These are phyloP conservation scores for Calocera viscosa DNA, from an alignment of 768 basidiomycete species.

Conservation along the genomic window DNA sequence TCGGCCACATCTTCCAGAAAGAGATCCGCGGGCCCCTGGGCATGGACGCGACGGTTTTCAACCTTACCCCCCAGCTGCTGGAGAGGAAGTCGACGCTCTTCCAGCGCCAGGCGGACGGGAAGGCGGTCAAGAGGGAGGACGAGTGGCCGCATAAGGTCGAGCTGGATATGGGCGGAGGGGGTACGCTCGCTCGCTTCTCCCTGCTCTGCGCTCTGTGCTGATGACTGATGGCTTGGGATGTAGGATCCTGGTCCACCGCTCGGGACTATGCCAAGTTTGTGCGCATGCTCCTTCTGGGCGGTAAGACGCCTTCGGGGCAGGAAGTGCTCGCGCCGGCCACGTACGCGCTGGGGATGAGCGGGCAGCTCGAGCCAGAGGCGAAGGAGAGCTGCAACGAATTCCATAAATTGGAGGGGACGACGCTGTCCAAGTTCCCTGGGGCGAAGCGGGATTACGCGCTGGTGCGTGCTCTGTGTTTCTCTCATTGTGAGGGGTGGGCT, in stretches of 20 bases:
- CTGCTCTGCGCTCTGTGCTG: neutral
- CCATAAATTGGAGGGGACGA: neutral
- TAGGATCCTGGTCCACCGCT: neutral
- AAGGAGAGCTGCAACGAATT: slow-evolving; percentile 7
- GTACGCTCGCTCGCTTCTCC: neutral
- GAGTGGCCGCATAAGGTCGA: neutral
- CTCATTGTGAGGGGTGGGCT: neutral
- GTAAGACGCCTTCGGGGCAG: neutral
- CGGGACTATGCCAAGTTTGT: neutral
- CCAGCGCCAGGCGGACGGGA: neutral
- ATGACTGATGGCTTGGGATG: neutral
- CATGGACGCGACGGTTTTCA: neutral
- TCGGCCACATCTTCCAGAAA: neutral
- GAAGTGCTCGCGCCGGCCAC: neutral
- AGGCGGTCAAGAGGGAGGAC: neutral
- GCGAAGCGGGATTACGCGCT: slow-evolving; percentile 1
- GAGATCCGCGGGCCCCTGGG: slow-evolving; percentile 4
- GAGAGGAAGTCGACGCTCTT: neutral
- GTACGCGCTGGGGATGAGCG: neutral
- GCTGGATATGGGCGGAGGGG: slow-evolving; percentile 1
- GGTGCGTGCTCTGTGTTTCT: neutral
- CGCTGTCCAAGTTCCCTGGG: neutral
- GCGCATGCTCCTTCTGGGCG: neutral
- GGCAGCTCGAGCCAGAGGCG: neutral
- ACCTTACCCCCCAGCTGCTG: neutral